Conservation (phyloP, 495 filamentous ascomycete species). For the Penicilliopsis zonata region DNA sequence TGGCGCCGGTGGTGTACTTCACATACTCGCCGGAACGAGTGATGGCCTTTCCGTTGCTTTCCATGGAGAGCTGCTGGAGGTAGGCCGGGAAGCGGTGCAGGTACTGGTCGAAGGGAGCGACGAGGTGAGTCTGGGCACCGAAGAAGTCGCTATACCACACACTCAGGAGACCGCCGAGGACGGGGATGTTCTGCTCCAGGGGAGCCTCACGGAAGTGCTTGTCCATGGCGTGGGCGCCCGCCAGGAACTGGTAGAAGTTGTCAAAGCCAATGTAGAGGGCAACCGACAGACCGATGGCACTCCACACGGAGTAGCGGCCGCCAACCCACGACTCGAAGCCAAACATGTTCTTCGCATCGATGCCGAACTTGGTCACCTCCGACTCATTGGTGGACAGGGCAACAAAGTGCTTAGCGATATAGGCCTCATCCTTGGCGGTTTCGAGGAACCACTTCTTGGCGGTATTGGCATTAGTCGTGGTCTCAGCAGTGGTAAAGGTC, state of each 20-base stretch:
- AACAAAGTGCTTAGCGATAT: constrained; percentile 96
- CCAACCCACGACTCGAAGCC: constrained; percentile 97
- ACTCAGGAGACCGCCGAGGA: constrained; percentile 80
- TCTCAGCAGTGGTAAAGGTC: constrained; percentile 98
- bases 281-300: constrained; percentile 91
- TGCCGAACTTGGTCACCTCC: constrained; percentile 96
- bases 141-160: constrained; percentile 99
- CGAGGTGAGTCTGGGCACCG: constrained; percentile 91
- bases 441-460: constrained; percentile 96
- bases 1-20: constrained; percentile 91
- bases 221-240: constrained; percentile 95
- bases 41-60: constrained; percentile 97
- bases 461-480: constrained; percentile 88
- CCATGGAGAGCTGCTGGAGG: constrained; percentile 98
- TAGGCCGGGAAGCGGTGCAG: constrained; percentile 98
- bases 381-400: constrained; percentile 91
- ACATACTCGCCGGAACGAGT: constrained; percentile 82
- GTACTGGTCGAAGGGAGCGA: constrained; percentile 98
- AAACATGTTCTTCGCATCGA: constrained; percentile 98
- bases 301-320: constrained; percentile 97
- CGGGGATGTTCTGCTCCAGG: constrained; percentile 88
- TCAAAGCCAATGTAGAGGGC: constrained; percentile 91
- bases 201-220: constrained; percentile 90
- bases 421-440: constrained; percentile 56
- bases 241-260: constrained; percentile 93